A percentile compares a stretch with the other conserved stretches of the same genome.
phyloP scores from a whole-genome alignment of 2,329 filamentous ascomycete genomes.

The Plectosphaerella cucumerina region DNA sequence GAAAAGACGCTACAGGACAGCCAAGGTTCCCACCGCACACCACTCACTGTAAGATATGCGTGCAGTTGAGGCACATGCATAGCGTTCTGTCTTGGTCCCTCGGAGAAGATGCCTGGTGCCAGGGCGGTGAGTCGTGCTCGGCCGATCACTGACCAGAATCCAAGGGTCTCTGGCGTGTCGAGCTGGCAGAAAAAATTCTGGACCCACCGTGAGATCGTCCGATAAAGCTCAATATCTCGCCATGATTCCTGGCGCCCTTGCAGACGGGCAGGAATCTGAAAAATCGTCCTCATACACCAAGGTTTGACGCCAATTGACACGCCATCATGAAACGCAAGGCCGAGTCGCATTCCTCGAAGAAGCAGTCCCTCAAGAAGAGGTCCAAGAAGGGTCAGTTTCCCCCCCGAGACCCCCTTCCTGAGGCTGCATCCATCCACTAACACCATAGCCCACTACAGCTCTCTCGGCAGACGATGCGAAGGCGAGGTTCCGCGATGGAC shows the following conservation, averaged over 20 bases:
- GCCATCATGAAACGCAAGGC: slow-evolving; percentile 59
- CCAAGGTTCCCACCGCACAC: too few relatives aligned
- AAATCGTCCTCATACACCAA: too few relatives aligned
- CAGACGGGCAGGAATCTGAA: background rate
- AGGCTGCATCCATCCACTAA: slow-evolving; percentile 8
- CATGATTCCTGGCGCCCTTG: background rate
- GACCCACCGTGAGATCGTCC: slow-evolving; percentile 1
- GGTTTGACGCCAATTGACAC: background rate
- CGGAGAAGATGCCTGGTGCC: background rate
- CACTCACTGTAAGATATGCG: too few relatives aligned
- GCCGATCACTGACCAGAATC: slow-evolving; percentile 2
- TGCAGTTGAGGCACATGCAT: too few relatives aligned
- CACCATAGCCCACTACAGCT: slow-evolving; percentile 26
- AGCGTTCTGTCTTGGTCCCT: too few relatives aligned
- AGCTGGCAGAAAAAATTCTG: background rate
- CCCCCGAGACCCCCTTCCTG: background rate
- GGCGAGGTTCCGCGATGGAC: slow-evolving; percentile 58
- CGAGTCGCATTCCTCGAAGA: slow-evolving; percentile 36
- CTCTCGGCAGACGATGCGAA: slow-evolving; percentile 46
- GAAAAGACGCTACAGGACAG: too few relatives aligned
- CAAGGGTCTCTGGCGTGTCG: background rate
- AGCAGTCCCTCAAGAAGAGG: slow-evolving; percentile 43
- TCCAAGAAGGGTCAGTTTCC: slow-evolving; percentile 39
- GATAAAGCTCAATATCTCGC: slow-evolving; percentile 1
- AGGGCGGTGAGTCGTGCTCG: slow-evolving; percentile 6